phyloP scores from a whole-genome alignment of 495 filamentous ascomycete species.

The Talaromyces stipitatus region DNA sequence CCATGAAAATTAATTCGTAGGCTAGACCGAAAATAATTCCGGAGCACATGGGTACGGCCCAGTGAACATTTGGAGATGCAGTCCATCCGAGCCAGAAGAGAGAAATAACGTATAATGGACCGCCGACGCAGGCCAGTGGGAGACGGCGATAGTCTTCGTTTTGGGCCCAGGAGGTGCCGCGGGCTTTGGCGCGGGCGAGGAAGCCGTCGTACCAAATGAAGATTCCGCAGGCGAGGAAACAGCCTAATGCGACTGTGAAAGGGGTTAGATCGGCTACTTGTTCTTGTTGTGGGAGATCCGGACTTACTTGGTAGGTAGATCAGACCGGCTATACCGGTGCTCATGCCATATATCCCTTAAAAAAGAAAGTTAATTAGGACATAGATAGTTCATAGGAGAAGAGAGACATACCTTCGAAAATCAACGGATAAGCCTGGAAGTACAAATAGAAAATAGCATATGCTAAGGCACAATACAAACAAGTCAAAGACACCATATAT shows the following conservation, averaged over 20 bases:
- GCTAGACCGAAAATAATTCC: slow-evolving; percentile 33
- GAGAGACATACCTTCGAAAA: slow-evolving; percentile 42
- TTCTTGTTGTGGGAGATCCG: neutral
- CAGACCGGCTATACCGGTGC: slow-evolving; percentile 22
- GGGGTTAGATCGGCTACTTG: neutral
- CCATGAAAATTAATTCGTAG: slow-evolving; percentile 38
- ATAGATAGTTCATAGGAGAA: neutral
- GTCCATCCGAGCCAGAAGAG: slow-evolving; percentile 36
- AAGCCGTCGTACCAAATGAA: slow-evolving; percentile 35
- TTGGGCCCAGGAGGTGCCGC: slow-evolving; percentile 25
- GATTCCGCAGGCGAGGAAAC: slow-evolving; percentile 21
- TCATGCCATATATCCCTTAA: slow-evolving; percentile 33
- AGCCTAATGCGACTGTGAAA: slow-evolving; percentile 24
- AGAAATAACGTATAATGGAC: slow-evolving; percentile 29
- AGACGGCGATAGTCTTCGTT: slow-evolving; percentile 34
- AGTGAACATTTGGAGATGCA: slow-evolving; percentile 26
- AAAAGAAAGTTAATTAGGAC: neutral
- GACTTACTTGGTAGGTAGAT: slow-evolving; percentile 30
- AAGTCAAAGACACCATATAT: slow-evolving; percentile 56
- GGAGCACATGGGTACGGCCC: slow-evolving; percentile 31
- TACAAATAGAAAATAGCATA: slow-evolving; percentile 74
- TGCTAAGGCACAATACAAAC: slow-evolving; percentile 57
- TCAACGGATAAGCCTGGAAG: slow-evolving; percentile 61
- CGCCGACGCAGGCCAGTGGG: slow-evolving; percentile 33
- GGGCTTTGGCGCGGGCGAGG: slow-evolving; percentile 25